phyloP scores from a whole-genome alignment of 257 asterid genomes.

The Solanum chmielewskii region DNA sequence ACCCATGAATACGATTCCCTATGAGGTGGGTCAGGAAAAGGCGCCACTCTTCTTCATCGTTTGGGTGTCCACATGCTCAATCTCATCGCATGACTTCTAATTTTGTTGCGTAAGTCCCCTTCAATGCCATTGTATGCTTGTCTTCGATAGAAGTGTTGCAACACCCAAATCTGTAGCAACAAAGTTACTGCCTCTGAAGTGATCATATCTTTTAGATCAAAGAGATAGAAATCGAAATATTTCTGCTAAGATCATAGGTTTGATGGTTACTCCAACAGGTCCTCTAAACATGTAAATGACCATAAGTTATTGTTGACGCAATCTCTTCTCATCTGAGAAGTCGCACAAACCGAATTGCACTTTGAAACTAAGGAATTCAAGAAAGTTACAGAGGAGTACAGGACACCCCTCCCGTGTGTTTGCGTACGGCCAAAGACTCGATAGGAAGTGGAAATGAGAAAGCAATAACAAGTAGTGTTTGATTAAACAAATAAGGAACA shows the following conservation, averaged over 20 bases:
- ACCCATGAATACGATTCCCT: not conserved
- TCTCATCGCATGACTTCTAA: not conserved
- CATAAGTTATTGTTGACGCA: not conserved
- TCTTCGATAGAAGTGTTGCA: too few relatives aligned
- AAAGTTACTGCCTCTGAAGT: not conserved
- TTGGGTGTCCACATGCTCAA: not conserved
- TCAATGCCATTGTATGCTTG: not conserved
- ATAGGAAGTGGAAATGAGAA: not conserved
- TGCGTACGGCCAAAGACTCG: not conserved
- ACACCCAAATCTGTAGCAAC: too few relatives aligned
- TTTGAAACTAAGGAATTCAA: not conserved
- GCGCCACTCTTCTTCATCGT: not conserved
- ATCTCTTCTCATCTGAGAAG: not conserved
- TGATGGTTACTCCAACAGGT: not conserved
- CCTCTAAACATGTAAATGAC: too few relatives aligned
- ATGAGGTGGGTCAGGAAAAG: not conserved
- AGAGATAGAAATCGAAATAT: too few relatives aligned
- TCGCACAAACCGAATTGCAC: not conserved
- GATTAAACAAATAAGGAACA: not conserved
- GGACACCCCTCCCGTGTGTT: not conserved
- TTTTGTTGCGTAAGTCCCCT: not conserved
- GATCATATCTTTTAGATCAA: not conserved
- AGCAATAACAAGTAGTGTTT: not conserved
- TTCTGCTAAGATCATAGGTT: not conserved
- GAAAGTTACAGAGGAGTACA: not conserved